Conservation (phyloP, 495 filamentous ascomycete species). For the Penicillium taxi region DNA sequence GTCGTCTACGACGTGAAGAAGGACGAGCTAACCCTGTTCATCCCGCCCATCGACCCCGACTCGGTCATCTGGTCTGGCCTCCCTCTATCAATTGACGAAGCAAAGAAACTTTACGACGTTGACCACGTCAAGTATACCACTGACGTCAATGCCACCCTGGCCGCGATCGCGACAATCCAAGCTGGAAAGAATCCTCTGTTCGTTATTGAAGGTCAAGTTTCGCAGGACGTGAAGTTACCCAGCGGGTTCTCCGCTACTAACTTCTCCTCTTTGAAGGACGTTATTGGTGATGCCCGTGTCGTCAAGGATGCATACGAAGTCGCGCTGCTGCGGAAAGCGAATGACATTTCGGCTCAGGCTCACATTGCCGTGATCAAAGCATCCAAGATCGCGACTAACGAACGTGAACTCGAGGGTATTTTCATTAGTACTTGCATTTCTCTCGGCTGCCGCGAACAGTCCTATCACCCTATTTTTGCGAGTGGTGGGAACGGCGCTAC, state of each 20-base stretch:
- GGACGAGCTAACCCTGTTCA: slow-evolving; percentile 75
- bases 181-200: slow-evolving; percentile 50
- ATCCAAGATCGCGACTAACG: slow-evolving; percentile 59
- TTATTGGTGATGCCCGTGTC: slow-evolving; percentile 70
- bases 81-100: slow-evolving; percentile 68
- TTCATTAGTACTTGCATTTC: slow-evolving; percentile 72
- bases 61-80: slow-evolving; percentile 95
- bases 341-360: slow-evolving; percentile 67
- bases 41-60: slow-evolving; percentile 80
- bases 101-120: slow-evolving; percentile 69
- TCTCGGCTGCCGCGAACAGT: slow-evolving; percentile 64
- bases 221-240: slow-evolving; percentile 54
- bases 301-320: slow-evolving; percentile 82
- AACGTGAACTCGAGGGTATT: slow-evolving; percentile 72
- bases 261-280: slow-evolving; percentile 54
- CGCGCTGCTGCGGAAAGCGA: slow-evolving; percentile 73
- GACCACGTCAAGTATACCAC: slow-evolving; percentile 63
- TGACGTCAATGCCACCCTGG: slow-evolving; percentile 60
- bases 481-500: slow-evolving; percentile 70
- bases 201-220: slow-evolving; percentile 64
- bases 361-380: slow-evolving; percentile 64
- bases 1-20: slow-evolving; percentile 70
- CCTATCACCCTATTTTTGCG: slow-evolving; percentile 81
- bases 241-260: slow-evolving; percentile 56
- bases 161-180: slow-evolving; percentile 33